These are phyloP conservation scores for Pseudopyricularia javanii DNA, from an alignment of 2,329 filamentous ascomycete species.

Conservation along the genomic window DNA sequence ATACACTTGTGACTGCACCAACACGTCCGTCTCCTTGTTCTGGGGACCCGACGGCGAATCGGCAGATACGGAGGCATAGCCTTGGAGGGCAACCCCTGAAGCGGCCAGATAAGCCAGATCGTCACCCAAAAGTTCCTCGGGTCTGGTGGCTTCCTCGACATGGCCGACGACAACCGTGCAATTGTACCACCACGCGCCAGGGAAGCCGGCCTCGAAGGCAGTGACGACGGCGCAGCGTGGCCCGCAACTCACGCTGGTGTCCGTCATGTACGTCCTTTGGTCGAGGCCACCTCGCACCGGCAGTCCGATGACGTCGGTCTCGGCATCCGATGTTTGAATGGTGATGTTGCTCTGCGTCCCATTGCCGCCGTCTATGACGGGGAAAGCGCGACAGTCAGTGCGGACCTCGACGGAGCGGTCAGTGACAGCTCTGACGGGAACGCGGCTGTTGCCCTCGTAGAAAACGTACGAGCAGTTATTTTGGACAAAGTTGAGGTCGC, in stretches of 20 bases:
- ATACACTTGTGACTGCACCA: slow-evolving; percentile 24
- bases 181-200: slow-evolving; percentile 25
- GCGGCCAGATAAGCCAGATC: slow-evolving; percentile 20
- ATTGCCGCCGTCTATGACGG: slow-evolving; percentile 18
- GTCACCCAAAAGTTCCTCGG: slow-evolving; percentile 14
- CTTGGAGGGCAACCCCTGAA: slow-evolving; percentile 26
- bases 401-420: slow-evolving; percentile 17
- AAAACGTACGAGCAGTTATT: slow-evolving; percentile 22
- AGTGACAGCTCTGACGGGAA: slow-evolving; percentile 13
- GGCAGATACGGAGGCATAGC: slow-evolving; percentile 15
- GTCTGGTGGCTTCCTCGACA: slow-evolving; percentile 10
- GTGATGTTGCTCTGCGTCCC: slow-evolving; percentile 18
- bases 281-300: slow-evolving; percentile 16
- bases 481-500: background rate
- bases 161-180: slow-evolving; percentile 23
- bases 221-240: slow-evolving; percentile 15
- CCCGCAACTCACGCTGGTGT: slow-evolving; percentile 11
- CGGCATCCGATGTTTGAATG: slow-evolving; percentile 7
- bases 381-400: slow-evolving; percentile 16
- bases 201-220: slow-evolving; percentile 23
- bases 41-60: background rate
- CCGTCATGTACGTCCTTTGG: slow-evolving; percentile 24
- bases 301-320: slow-evolving; percentile 11
- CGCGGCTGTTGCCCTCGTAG: slow-evolving; percentile 14
- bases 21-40: slow-evolving; percentile 9